These are phyloP conservation scores for Calonectria henricotiae DNA, from an alignment of 2,329 filamentous ascomycete species.

Conservation along the genomic window DNA sequence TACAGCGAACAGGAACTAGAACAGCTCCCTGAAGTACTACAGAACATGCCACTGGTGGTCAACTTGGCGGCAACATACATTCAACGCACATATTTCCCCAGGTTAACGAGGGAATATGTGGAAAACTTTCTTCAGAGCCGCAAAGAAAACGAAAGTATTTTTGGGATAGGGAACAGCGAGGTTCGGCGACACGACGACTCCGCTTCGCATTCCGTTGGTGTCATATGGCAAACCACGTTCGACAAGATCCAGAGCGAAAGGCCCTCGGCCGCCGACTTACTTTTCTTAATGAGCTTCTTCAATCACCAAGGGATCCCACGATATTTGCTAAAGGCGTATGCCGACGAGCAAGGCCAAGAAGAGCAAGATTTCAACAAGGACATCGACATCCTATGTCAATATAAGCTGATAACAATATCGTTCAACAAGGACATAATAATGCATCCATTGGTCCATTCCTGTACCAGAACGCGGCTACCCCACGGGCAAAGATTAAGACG, in stretches of 20 bases:
- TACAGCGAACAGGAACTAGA: background rate
- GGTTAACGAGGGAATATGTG: conserved; percentile 54
- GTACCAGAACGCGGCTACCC: background rate
- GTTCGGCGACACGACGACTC: conserved; percentile 33
- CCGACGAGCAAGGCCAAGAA: background rate
- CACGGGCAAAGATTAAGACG: conserved; percentile 3
- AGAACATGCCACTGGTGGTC: background rate
- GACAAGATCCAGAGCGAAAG: conserved; percentile 30
- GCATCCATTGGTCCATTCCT: conserved; percentile 6
- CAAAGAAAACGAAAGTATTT: conserved; percentile 48
- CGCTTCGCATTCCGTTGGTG: conserved; percentile 31
- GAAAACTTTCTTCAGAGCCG: conserved; percentile 53
- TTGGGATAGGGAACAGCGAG: conserved; percentile 48
- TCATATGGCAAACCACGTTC: conserved; percentile 37
- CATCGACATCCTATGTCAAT: background rate
- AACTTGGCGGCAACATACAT: conserved; percentile 53
- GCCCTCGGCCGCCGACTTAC: conserved; percentile 19
- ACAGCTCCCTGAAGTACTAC: background rate
- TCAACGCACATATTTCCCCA: conserved; percentile 43
- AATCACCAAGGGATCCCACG: conserved; percentile 34
- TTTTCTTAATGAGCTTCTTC: conserved; percentile 45
- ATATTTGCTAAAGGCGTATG: background rate
- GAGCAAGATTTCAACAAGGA: background rate
- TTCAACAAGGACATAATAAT: background rate
- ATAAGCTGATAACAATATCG: background rate